Conservation (phyloP, 1,284 basidiomycete genomes). For the Moniliella sp. region DNA sequence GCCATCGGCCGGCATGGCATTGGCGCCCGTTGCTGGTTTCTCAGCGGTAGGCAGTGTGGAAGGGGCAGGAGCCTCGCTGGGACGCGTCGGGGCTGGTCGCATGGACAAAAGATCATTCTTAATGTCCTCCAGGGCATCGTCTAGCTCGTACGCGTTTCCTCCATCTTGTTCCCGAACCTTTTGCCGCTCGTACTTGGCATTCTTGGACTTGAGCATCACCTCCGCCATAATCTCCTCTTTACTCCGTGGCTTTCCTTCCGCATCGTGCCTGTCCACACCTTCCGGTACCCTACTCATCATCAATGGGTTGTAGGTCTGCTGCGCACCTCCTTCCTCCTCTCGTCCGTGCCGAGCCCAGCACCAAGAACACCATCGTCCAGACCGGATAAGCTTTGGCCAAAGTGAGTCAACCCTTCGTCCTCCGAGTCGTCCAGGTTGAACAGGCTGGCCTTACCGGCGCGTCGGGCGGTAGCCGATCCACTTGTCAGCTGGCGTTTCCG, state of each 20-base stretch:
- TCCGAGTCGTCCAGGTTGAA: slow-evolving; percentile 68
- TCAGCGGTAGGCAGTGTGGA: too few species aligned
- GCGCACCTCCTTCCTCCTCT: slow-evolving; percentile 9
- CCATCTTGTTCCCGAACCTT: slow-evolving; percentile 66
- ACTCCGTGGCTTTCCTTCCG: slow-evolving; percentile 17
- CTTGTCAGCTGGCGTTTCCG: slow-evolving; percentile 22
- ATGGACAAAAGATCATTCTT: too few species aligned
- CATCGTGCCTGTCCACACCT: slow-evolving; percentile 1
- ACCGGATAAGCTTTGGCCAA: slow-evolving; percentile 62
- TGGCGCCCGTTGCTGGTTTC: too few species aligned
- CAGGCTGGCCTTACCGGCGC: slow-evolving; percentile 49
- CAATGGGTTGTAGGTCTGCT: too few species aligned
- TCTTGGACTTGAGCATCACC: slow-evolving; percentile 86
- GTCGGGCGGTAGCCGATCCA: too few species aligned
- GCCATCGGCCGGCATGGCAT: too few species aligned
- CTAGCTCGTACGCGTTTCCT: slow-evolving; percentile 66
- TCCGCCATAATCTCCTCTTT: slow-evolving; percentile 96
- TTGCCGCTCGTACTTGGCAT: slow-evolving; percentile 55
- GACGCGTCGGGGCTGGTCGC: too few species aligned
- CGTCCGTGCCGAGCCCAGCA: slow-evolving; percentile 7
- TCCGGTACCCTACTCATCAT: too few species aligned
- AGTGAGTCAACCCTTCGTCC: slow-evolving; percentile 52
- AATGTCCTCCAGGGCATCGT: slow-evolving; percentile 64
- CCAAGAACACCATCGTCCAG: slow-evolving; percentile 67
- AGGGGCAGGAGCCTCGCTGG: too few species aligned